Conservation (phyloP, 2,329 filamentous ascomycete genomes). For the Blastomyces percursus region DNA sequence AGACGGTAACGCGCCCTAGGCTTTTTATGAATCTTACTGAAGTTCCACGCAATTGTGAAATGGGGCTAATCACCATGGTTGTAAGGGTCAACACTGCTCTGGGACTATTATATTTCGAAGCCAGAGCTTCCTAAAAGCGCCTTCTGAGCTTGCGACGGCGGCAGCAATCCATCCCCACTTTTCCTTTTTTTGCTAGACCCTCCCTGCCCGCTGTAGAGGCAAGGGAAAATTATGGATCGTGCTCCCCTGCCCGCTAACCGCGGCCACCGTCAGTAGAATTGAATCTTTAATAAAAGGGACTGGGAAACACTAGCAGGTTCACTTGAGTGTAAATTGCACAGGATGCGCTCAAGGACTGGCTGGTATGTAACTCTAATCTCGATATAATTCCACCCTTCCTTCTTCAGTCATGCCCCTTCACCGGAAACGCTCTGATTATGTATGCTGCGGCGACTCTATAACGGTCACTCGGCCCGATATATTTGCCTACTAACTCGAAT, state of each 20-base stretch:
- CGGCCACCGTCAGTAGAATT: not conserved
- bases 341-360: conserved; percentile 36
- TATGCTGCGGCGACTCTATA: not conserved
- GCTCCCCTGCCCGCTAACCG: not conserved
- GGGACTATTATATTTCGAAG: too few relatives aligned
- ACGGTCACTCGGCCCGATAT: too few relatives aligned
- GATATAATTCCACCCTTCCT: too few relatives aligned
- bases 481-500: not conserved
- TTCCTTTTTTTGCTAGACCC: not conserved
- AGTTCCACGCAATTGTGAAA: not conserved
- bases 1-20: not conserved
- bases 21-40: not conserved
- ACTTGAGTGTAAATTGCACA: not conserved
- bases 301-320: not conserved
- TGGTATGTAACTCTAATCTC: conserved; percentile 25
- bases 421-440: not conserved
- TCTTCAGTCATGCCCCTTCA: not conserved
- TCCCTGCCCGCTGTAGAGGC: not conserved
- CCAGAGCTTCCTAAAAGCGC: too few relatives aligned
- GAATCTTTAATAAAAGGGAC: not conserved
- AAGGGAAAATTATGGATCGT: not conserved
- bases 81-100: too few relatives aligned
- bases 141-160: too few relatives aligned
- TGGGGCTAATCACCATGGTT: not conserved
- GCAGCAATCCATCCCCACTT: not conserved